phyloP scores from a whole-genome alignment of 1,284 basidiomycete species.

The Microbotryomycetes sp. region DNA sequence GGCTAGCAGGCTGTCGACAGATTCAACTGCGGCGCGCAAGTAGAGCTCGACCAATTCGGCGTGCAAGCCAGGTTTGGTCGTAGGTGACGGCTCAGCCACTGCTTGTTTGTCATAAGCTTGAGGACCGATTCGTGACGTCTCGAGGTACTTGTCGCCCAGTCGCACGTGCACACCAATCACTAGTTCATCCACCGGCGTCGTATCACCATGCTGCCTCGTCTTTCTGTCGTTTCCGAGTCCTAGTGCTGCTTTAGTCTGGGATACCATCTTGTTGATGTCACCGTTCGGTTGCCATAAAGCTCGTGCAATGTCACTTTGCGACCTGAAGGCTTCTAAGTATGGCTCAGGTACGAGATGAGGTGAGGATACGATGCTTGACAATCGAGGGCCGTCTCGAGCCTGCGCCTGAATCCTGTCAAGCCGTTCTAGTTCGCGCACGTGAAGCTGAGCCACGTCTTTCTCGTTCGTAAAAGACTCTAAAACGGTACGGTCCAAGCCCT shows the following conservation, averaged over 20 bases:
- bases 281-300: slow-evolving; percentile 17
- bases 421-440: slow-evolving; percentile 10
- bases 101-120: slow-evolving; percentile 2
- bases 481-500: slow-evolving; percentile 32
- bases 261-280: background rate
- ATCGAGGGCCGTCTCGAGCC: background rate
- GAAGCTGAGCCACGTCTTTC: slow-evolving; percentile 13
- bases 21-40: slow-evolving; percentile 17
- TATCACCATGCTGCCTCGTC: background rate
- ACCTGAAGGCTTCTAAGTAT: slow-evolving; percentile 8
- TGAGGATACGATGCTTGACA: slow-evolving; percentile 8
- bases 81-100: background rate
- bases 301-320: background rate
- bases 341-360: slow-evolving; percentile 6
- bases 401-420: background rate
- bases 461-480: slow-evolving; percentile 14
- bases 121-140: slow-evolving; percentile 21
- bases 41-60: slow-evolving; percentile 10
- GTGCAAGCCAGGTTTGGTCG: slow-evolving; percentile 9
- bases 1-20: slow-evolving; percentile 17
- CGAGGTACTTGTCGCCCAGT: slow-evolving; percentile 35
- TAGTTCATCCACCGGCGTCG: slow-evolving; percentile 1
- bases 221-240: background rate
- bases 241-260: background rate
- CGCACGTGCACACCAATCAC: slow-evolving; percentile 32